Evolutionary conservation across 2,329 filamentous ascomycete genomes (phyloP).

Genomic region (Aspergillus nomiae): DNA sequence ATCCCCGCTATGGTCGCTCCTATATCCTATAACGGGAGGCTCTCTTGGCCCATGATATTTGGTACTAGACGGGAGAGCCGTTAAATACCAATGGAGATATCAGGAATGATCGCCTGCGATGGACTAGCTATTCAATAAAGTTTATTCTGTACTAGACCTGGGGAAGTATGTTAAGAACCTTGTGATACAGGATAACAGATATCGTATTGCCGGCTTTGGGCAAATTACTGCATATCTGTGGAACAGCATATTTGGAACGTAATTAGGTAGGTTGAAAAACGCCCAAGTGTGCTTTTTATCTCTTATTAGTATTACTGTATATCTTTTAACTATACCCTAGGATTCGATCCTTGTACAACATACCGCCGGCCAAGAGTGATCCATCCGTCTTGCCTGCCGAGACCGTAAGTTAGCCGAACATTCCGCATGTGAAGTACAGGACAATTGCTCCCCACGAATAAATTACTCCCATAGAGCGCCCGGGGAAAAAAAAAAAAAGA

Average conservation of each 20-base stretch:
- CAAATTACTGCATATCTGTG: neutral
- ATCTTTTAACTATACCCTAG: neutral
- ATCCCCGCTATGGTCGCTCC: neutral
- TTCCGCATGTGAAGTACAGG: slow-evolving; percentile 25
- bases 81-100: neutral
- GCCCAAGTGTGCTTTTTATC: neutral
- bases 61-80: neutral
- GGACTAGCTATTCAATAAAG: neutral
- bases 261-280: neutral
- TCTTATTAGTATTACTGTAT: neutral
- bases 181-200: neutral
- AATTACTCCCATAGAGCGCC: neutral
- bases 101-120: neutral
- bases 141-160: neutral
- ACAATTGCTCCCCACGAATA: neutral
- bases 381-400: slow-evolving; percentile 4
- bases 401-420: slow-evolving; percentile 25
- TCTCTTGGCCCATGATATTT: neutral
- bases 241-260: neutral
- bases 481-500: neutral
- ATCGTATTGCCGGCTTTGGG: neutral
- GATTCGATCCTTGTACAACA: neutral
- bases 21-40: neutral
- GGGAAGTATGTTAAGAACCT: neutral
- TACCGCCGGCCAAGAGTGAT: neutral